Base-by-base conservation (phyloP, 129 eudicot species). In the sunflower (Helianthus annuus) region DNA sequence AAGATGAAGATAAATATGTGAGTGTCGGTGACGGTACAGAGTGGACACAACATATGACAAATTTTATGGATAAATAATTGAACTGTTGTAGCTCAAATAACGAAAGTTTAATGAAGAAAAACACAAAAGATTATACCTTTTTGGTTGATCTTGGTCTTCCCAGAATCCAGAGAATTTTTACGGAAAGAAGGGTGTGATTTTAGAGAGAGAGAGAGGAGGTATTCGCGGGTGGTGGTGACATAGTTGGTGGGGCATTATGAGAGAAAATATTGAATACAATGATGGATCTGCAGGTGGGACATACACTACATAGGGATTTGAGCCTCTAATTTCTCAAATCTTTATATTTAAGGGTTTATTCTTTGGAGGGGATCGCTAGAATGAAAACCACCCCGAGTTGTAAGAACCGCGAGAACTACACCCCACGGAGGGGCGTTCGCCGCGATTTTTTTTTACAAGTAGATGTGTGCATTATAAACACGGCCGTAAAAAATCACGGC, bases 181-280 rank as follows among this genome's bases (percentile, higher is more conserved):
- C 4, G 51, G 76, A 58, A 52, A 72, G 58, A 57, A 46, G 17
- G n/a, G 58, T 56, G 66, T 40, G 36, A 14, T 7, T 64, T 13
- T 22, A 42, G n/a, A 45, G 72, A 60, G 45, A 15, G 64, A 44
- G 74, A 57, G 64, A 10, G 74, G 74, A 76, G 53, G 81, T 15
- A 62, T 69, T 60, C 52, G 76, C 71, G 71, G 81, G 81, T 77
- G 70, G 70, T 77, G 76, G 69, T 67, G 59, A 67, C 59, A 75
- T 71, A 53, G 11, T 42, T 48, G 8, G 72, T 53, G 66, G 66
- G 54, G 55, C 40, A 59, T 19, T 38, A 51, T 39, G 4, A 53
- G 15, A 64, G 68, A 53, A 40, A 64, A 36, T 9, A 64, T 63
- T 22, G 44, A 39, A 65, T 39, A 39, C 38, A 66, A 67, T 76